Base-by-base conservation (phyloP, 2,329 filamentous ascomycete species). In the Mycosphaerella arachidis region DNA sequence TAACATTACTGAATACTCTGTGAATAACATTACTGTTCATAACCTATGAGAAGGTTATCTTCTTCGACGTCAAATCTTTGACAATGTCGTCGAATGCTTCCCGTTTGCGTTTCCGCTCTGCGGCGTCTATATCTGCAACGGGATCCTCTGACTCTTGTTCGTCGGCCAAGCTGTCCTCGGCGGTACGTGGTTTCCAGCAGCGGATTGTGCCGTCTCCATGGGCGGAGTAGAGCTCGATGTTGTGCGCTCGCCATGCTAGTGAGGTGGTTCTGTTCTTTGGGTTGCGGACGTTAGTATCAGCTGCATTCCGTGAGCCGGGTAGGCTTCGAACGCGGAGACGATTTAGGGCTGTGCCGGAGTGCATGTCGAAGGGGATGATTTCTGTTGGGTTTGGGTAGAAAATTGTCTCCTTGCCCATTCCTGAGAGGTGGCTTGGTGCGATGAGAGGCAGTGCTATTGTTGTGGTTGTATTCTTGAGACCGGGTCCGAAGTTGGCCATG, bases 171-270 rank as follows among this genome's bases (percentile, higher is more conserved):
- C 72, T 73, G 57, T 79, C 77, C 6, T 79, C 78, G 53, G 85
- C 74, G 65, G 66, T 82, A 72, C 65, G 84, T 1, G 90, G 89
- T 66, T 82, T 81, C 92, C 93, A 97, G 4, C 84, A 84, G 48
- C 88, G 83, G 59, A 97, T 93, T 55, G 87, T 88, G 0, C 93
- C 93, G 71, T 97, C 91, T 3, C 87, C 81, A 69, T 96, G 91
- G 1, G 86, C 88, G 56, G 91, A 94, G 75, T 91, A 95, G 59
- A 97, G 82, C 65, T 88, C 86, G 1, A 87, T 86, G 58, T 82
- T 75, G 33, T 90, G 89, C 1, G 84, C 82, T 37, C 85, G 78
- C 91, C 92, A 97, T 0, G 84, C 87, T 27, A 97, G 79, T 56
- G 83, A 84, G 13, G 90, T 92, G 51, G 94, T 87, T 31, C 89